These are phyloP conservation scores for Helicostylum pulchrum DNA, from an alignment of 192 early-diverging fungal species.

Conservation along the genomic window DNA sequence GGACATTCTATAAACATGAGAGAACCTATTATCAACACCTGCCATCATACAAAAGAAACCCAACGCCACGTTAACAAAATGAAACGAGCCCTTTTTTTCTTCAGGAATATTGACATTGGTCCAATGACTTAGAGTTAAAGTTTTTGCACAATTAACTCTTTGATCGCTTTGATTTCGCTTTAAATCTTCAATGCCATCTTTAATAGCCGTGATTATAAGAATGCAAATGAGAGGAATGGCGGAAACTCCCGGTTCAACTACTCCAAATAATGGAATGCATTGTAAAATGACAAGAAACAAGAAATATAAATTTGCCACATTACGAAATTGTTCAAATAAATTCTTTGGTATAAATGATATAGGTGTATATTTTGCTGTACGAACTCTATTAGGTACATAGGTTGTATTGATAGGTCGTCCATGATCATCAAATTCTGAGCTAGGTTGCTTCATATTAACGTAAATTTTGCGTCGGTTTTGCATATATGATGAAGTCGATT, in stretches of 20 bases:
- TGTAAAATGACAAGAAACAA: conserved; percentile 86
- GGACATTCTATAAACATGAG: conserved; percentile 19
- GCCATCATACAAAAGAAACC: conserved; percentile 26
- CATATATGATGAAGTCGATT: conserved; percentile 37
- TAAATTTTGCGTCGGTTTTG: conserved; percentile 35
- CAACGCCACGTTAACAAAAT: conserved; percentile 8
- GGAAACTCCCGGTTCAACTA: conserved; percentile 75
- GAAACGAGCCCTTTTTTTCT: conserved; percentile 3
- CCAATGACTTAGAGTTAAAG: conserved; percentile 56
- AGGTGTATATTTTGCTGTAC: conserved; percentile 89
- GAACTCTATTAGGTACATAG: conserved; percentile 67
- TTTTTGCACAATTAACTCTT: conserved; percentile 71
- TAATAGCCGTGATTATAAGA: conserved; percentile 72
- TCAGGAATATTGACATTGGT: conserved; percentile 56
- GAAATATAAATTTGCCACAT: conserved; percentile 96
- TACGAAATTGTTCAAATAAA: conserved; percentile 94
- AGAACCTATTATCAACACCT: conserved; percentile 29
- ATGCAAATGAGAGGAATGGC: conserved; percentile 86
- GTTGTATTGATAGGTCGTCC: conserved; percentile 32
- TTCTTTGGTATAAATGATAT: conserved; percentile 95
- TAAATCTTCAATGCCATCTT: conserved; percentile 94
- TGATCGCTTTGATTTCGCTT: conserved; percentile 83
- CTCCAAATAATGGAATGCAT: conserved; percentile 53
- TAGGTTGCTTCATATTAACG: conserved; percentile 32
- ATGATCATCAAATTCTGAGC: conserved; percentile 27